Evolutionary conservation across 1,139 yeast species (phyloP), one percentile per base, ranked within the genome.

Genomic region (Diutina mesorugosa): DNA sequence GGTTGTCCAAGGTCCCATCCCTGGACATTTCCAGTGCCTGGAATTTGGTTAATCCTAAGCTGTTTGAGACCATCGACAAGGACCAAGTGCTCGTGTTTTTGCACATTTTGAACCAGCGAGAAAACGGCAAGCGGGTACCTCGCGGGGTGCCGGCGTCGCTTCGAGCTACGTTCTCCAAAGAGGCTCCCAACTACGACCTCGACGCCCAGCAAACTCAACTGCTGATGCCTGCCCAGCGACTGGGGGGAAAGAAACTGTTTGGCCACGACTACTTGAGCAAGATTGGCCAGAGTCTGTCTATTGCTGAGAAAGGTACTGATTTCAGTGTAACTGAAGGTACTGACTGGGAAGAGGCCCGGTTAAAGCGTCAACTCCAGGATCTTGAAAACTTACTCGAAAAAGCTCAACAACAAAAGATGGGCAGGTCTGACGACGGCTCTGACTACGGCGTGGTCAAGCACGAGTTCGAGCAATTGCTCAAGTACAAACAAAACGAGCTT

Each of bases 121-220:
- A 90, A 60, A 85, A 85, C 65, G 97, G 97, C 45, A 85, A 85
- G 63, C 77, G 95, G 59, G 84, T 93, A 45, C 99, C 99, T 48
- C 76, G 95, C 59, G 86, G 90, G n/a, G 91, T 93, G 5, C 99
- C 99, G n/a, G 88, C 93, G 1, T 83, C 95, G 8, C 76, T 95
- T 61, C 79, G 96, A 57, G 97, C 97, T 4, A 88, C 97, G 0
- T 91, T 91, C 69, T 87, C 90, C 48, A 90, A 90, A 71, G 90
- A 88, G 62, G 79, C 80, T 47, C 96, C 96, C 8, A 85, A 83
- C 60, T 91, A 88, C 68, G 86, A 87, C 64, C 66, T 90, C 56
- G 77, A 66, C 58, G 62, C 64, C 45, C 63, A 65, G 67, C 77
- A 51, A 67, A 64, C 29, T 28, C 61, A 46, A 55, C 61, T 45